These are phyloP conservation scores for Davidsoniella neocaledoniae DNA, from an alignment of 2,329 filamentous ascomycete species.

Conservation along the genomic window DNA sequence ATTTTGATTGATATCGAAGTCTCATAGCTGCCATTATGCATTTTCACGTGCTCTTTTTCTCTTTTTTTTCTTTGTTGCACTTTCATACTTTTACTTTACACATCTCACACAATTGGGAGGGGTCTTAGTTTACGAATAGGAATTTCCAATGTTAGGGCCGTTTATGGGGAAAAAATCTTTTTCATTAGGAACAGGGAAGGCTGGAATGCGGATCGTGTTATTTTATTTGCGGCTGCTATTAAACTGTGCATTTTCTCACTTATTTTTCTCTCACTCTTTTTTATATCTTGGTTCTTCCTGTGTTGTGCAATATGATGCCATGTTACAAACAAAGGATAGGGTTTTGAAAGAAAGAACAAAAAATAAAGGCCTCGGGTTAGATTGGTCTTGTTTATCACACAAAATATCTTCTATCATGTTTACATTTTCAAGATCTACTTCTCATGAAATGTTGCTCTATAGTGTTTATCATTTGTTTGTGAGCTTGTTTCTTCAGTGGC, in stretches of 20 bases:
- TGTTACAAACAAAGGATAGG: too few relatives aligned
- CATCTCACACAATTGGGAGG: conserved; percentile 3
- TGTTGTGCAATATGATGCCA: too few relatives aligned
- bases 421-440: too few relatives aligned
- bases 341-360: too few relatives aligned
- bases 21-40: too few relatives aligned
- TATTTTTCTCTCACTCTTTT: neutral
- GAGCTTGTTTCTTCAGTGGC: too few relatives aligned
- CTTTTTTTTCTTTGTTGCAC: conserved; percentile 8
- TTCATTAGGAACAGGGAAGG: conserved; percentile 8
- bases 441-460: too few relatives aligned
- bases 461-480: too few relatives aligned
- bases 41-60: neutral
- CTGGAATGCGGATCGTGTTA: conserved; percentile 9
- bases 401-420: too few relatives aligned
- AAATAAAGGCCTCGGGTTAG: too few relatives aligned
- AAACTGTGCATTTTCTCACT: conserved; percentile 2
- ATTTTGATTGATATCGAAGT: too few relatives aligned
- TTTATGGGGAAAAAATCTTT: conserved; percentile 5
- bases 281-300: neutral
- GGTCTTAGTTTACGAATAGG: conserved; percentile 10
- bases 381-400: too few relatives aligned
- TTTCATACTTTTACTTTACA: neutral
- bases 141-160: conserved; percentile 8
- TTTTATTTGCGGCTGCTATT: conserved; percentile 8